Evolutionary conservation across 2,329 filamentous ascomycete genomes (phyloP), one percentile per base, ranked within the genome.

Genomic region (Claviceps maximensis): DNA sequence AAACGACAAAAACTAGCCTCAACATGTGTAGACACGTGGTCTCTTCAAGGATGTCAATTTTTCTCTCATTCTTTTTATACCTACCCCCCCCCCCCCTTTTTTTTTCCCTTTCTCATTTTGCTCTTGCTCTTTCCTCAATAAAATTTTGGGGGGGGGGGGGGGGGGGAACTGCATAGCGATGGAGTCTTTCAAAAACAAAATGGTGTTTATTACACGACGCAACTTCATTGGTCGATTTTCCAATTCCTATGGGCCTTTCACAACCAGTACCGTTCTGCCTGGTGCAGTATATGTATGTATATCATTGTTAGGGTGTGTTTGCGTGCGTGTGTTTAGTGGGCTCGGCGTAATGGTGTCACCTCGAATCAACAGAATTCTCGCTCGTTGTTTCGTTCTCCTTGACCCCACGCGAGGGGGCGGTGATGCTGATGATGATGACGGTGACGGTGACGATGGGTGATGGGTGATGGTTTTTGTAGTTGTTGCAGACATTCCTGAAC

Each of bases 131-230:
- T 19, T 40, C 38, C 38, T n/a, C n/a, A 8, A n/a, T n/a, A n/a
- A n/a, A n/a, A n/a, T n/a, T n/a, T n/a, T n/a, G n/a, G n/a, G n/a
- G n/a, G n/a, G n/a, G n/a, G n/a, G n/a, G n/a, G n/a, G n/a, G n/a
- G n/a, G n/a, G n/a, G n/a, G n/a, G n/a, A 38, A 47, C 4, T 47
- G 50, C 50, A 51, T 51, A 47, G 50, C 50, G 42, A 51, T 17
- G 49, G 49, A 46, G 49, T 51, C 29, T 25, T 31, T 46, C 13
- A 25, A n/a, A n/a, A n/a, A n/a, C n/a, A n/a, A n/a, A 15, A 45
- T 31, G 44, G 3, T 31, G 29, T n/a, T 52, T n/a, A n/a, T 38
- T 47, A 25, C n/a, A 38, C 8, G 33, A 13, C 7, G 21, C 21
- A 27, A 8, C 33, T 23, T 21, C 33, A 40, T 27, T 19, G 33